A percentile compares a stretch with the other conserved stretches of the same genome.
Conservation (phyloP, 2,329 filamentous ascomycete genomes). For the Aureobasidium sp. region DNA sequence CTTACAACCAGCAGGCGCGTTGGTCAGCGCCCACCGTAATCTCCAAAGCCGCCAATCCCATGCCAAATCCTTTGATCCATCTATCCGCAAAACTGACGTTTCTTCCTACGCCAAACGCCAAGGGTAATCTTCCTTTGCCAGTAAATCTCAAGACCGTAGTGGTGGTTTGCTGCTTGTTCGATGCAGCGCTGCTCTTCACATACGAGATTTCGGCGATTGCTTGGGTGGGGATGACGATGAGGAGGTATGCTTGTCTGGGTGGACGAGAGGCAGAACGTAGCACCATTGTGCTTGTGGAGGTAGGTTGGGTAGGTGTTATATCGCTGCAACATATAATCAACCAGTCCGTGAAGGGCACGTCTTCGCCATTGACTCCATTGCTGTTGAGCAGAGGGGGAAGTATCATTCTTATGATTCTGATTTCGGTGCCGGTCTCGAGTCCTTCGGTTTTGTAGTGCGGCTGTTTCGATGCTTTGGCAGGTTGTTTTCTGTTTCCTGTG, state of each 20-base stretch:
- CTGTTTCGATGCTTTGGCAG: neutral
- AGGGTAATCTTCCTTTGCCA: neutral
- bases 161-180: neutral
- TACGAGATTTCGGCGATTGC: neutral
- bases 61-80: neutral
- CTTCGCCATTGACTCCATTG: neutral
- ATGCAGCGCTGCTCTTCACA: neutral
- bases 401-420: neutral
- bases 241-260: neutral
- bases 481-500: neutral
- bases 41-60: neutral
- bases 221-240: neutral
- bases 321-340: neutral
- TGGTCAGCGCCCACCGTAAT: neutral
- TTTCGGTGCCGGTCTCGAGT: neutral
- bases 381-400: neutral
- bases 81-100: neutral
- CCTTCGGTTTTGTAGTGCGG: neutral
- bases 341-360: neutral
- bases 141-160: neutral
- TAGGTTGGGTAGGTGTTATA: too few species aligned
- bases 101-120: neutral
- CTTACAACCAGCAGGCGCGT: neutral
- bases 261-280: neutral
- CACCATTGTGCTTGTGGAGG: neutral